Evolutionary conservation across 306 rosid genomes (phyloP).

Genomic region (Fragaria nilgerrensis): DNA sequence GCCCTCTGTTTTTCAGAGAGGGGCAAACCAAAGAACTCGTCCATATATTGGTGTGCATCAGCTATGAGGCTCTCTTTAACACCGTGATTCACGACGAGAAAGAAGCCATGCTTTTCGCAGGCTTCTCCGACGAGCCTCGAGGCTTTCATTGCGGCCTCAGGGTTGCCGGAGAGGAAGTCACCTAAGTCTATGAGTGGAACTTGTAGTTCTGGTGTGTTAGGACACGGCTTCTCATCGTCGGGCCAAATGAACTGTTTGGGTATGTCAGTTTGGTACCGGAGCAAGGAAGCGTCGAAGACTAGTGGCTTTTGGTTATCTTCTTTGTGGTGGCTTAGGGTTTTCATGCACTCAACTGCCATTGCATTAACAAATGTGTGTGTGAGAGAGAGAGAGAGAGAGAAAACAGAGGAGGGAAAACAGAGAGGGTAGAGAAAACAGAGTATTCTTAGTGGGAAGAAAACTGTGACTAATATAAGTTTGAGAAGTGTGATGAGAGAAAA

Average conservation of each 20-base stretch:
- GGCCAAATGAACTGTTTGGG: constrained; percentile 94
- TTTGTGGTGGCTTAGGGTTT: constrained; percentile 3
- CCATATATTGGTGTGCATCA: constrained; percentile 62
- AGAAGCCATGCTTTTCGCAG: constrained; percentile 80
- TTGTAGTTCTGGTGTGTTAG: constrained; percentile 46
- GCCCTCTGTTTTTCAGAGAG: constrained; percentile 74
- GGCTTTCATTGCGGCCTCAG: constrained; percentile 45
- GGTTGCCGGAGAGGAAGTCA: constrained; percentile 62
- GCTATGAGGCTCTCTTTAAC: constrained; percentile 49
- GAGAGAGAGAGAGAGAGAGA: neutral
- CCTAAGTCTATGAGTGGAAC: constrained; percentile 67
- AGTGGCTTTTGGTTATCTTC: constrained; percentile 33
- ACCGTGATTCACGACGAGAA: constrained; percentile 81
- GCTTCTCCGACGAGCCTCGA: constrained; percentile 59
- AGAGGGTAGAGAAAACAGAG: constrained; percentile 14
- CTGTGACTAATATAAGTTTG: constrained; percentile 32
- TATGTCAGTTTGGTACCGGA: constrained; percentile 42
- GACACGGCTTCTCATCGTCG: constrained; percentile 69
- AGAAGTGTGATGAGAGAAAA: constrained; percentile 58
- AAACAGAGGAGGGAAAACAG: neutral
- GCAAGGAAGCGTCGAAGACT: constrained; percentile 70
- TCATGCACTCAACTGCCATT: constrained; percentile 66
- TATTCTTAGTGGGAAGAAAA: constrained; percentile 8
- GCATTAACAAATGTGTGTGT: constrained; percentile 28
- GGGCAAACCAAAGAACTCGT: constrained; percentile 67